Evolutionary conservation across 129 eudicot species (phyloP).

Genomic region (Ambrosia artemisiifolia): DNA sequence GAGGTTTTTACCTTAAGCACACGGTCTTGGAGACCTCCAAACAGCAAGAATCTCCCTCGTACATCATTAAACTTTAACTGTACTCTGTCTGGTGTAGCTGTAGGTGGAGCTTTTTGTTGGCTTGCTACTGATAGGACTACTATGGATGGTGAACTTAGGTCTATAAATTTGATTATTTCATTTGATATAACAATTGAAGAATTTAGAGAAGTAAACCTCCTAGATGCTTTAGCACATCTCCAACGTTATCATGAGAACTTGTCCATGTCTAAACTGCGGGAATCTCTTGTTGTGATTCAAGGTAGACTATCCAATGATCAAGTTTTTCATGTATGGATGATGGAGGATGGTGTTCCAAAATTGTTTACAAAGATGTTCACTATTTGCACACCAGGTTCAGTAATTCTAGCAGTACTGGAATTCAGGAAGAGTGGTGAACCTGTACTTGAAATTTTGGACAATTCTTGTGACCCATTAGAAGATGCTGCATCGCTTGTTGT

Average conservation of each 20-base stretch:
- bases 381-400: background rate
- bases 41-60: background rate
- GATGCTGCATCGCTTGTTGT: background rate
- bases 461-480: too few species aligned
- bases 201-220: background rate
- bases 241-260: background rate
- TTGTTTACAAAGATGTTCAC: background rate
- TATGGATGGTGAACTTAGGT: background rate
- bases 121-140: background rate
- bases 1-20: background rate
- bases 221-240: background rate
- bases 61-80: background rate
- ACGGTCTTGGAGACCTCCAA: background rate
- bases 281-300: background rate
- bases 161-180: background rate
- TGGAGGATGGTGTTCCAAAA: background rate
- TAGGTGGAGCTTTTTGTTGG: conserved; percentile 7
- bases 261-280: background rate
- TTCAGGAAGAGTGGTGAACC: background rate
- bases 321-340: background rate
- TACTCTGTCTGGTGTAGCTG: background rate
- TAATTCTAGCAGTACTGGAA: background rate
- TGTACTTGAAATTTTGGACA: background rate
- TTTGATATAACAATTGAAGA: conserved; percentile 1
- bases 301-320: background rate